phyloP scores from a whole-genome alignment of 345 rosid species.

The Eucalyptus cloeziana region DNA sequence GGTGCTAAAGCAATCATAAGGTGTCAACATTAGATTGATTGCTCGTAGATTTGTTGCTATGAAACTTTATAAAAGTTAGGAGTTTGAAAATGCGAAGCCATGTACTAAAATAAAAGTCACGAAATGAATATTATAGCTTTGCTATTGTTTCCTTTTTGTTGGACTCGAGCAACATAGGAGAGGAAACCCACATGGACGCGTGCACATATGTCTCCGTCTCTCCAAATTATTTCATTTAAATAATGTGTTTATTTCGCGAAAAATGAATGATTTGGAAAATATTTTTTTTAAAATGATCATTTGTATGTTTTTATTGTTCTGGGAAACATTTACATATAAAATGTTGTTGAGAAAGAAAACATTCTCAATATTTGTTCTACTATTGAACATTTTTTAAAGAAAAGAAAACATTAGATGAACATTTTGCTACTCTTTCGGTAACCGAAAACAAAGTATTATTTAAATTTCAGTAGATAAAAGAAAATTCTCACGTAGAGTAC shows the following conservation, averaged over 20 bases:
- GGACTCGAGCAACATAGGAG: background rate
- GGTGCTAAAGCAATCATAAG: too few species aligned
- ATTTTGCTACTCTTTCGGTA: background rate
- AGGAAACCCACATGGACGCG: accelerated
- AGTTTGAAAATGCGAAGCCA: background rate
- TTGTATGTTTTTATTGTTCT: background rate
- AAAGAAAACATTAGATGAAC: background rate
- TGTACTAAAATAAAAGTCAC: background rate
- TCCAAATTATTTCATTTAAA: background rate
- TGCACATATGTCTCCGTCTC: accelerated
- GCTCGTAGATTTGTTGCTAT: too few species aligned
- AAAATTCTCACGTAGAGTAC: background rate
- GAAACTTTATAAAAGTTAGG: too few species aligned
- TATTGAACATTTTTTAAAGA: background rate
- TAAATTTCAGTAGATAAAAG: background rate
- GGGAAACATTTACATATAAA: background rate
- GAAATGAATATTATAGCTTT: accelerated
- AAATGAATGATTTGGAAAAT: accelerated
- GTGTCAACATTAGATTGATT: too few species aligned
- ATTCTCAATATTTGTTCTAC: too few species aligned
- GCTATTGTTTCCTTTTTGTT: background rate
- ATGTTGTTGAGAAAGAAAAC: accelerated
- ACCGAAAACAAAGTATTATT: background rate
- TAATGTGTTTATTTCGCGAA: accelerated
- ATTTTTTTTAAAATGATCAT: background rate